These are phyloP conservation scores for Chrysosphaeria jannelii DNA, from an alignment of 2,329 filamentous ascomycete species.

Conservation along the genomic window DNA sequence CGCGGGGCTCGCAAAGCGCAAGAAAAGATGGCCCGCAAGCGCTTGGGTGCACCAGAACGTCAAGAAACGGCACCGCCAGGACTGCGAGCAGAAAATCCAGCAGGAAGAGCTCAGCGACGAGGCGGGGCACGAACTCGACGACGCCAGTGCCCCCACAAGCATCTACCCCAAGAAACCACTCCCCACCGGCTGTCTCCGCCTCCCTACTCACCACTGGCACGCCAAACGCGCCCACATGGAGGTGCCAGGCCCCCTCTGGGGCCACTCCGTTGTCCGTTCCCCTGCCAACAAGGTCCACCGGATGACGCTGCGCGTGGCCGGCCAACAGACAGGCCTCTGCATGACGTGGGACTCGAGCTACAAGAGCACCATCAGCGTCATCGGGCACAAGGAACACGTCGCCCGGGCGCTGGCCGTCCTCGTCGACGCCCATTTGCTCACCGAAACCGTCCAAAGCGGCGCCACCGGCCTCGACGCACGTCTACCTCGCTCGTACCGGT, in stretches of 20 bases:
- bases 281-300: slow-evolving; percentile 77
- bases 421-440: slow-evolving; percentile 3
- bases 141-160: neutral
- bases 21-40: slow-evolving; percentile 8
- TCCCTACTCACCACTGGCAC: slow-evolving; percentile 85
- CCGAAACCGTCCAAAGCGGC: slow-evolving; percentile 1
- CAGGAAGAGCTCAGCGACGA: neutral
- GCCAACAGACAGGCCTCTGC: slow-evolving; percentile 38
- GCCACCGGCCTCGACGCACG: slow-evolving; percentile 3
- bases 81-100: slow-evolving; percentile 3
- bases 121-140: neutral
- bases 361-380: slow-evolving; percentile 56
- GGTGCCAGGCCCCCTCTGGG: slow-evolving; percentile 51
- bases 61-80: slow-evolving; percentile 8
- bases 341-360: slow-evolving; percentile 78
- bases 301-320: slow-evolving; percentile 53
- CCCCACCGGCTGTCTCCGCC: slow-evolving; percentile 69
- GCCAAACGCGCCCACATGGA: slow-evolving; percentile 82
- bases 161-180: slow-evolving; percentile 38
- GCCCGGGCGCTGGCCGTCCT: slow-evolving; percentile 2
- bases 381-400: slow-evolving; percentile 16
- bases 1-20: slow-evolving; percentile 14
- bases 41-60: slow-evolving; percentile 5
- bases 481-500: slow-evolving; percentile 4
- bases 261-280: slow-evolving; percentile 59